These are phyloP conservation scores for Hamigera avellanea DNA, from an alignment of 495 filamentous ascomycete species.

Conservation along the genomic window DNA sequence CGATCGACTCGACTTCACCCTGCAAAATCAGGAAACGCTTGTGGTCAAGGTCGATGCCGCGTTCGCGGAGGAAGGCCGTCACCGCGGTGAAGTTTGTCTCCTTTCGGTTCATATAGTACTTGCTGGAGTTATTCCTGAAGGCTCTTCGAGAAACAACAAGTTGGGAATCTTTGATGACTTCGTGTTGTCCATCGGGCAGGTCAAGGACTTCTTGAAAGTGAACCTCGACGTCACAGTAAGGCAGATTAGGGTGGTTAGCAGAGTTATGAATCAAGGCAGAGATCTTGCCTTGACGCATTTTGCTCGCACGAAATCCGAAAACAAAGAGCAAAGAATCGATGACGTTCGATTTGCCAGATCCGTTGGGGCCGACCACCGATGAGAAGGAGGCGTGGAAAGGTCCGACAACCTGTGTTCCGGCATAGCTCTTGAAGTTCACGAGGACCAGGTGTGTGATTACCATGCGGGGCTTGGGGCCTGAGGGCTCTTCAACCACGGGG, in stretches of 20 bases:
- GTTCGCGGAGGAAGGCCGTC: constrained; percentile 74
- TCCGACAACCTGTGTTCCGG: constrained; percentile 86
- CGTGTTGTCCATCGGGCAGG: constrained; percentile 56
- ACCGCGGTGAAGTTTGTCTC: constrained; percentile 86
- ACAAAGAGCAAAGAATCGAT: constrained; percentile 97
- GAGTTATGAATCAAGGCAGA: constrained; percentile 97
- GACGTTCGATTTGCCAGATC: constrained; percentile 96
- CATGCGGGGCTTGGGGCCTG: constrained; percentile 67
- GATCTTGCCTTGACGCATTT: constrained; percentile 98
- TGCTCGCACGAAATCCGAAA: constrained; percentile 95
- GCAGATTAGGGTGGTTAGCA: constrained; percentile 68
- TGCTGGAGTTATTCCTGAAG: constrained; percentile 96
- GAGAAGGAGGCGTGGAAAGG: constrained; percentile 97
- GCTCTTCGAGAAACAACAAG: constrained; percentile 83
- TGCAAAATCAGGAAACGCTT: constrained; percentile 97
- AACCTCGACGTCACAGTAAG: constrained; percentile 88
- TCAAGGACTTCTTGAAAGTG: constrained; percentile 94
- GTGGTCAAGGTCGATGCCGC: constrained; percentile 91
- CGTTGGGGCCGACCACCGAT: constrained; percentile 96
- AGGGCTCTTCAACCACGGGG: constrained; percentile 53
- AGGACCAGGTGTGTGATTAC: constrained; percentile 86
- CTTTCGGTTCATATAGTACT: constrained; percentile 88
- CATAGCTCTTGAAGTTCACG: constrained; percentile 97
- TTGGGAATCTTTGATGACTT: constrained; percentile 69
- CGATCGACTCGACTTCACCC: constrained; percentile 96